Evolutionary conservation across 2,329 filamentous ascomycete species (phyloP).

Genomic region (Triangularia verruculosa): DNA sequence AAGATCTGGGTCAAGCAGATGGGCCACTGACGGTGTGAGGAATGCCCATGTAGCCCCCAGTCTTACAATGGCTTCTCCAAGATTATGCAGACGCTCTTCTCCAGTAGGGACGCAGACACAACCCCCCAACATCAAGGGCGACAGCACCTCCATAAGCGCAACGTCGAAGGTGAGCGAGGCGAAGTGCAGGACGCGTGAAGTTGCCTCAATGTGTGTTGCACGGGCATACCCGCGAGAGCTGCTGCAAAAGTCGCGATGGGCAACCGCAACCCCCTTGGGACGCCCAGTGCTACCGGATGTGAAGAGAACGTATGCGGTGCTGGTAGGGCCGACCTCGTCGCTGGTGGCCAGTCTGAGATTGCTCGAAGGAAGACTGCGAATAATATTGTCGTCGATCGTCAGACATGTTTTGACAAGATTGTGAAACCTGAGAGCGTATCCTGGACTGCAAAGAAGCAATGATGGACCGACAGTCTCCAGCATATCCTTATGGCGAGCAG

Average conservation of each 20-base stretch:
- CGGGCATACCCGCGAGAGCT: slow-evolving; percentile 13
- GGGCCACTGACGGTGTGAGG: slow-evolving; percentile 32
- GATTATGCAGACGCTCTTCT: slow-evolving; percentile 38
- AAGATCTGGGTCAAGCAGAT: slow-evolving; percentile 28
- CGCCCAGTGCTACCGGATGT: slow-evolving; percentile 27
- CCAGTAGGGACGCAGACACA: slow-evolving; percentile 41
- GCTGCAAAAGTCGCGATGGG: slow-evolving; percentile 20
- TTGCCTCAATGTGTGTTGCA: slow-evolving; percentile 16
- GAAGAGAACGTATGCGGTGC: slow-evolving; percentile 27
- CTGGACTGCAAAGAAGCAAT: slow-evolving; percentile 24
- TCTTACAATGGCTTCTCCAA: slow-evolving; percentile 31
- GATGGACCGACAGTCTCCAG: slow-evolving; percentile 14
- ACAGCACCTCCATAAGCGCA: slow-evolving; percentile 28
- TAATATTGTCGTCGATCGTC: slow-evolving; percentile 11
- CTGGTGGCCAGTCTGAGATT: neutral
- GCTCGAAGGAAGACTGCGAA: slow-evolving; percentile 12
- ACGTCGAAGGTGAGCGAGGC: slow-evolving; percentile 27
- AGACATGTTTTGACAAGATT: slow-evolving; percentile 7
- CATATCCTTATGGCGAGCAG: slow-evolving; percentile 20
- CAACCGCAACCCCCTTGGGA: slow-evolving; percentile 24
- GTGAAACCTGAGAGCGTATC: slow-evolving; percentile 19
- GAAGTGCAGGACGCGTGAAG: slow-evolving; percentile 23
- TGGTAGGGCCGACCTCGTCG: neutral
- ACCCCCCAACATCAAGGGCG: slow-evolving; percentile 22
- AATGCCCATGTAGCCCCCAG: slow-evolving; percentile 28